These are phyloP conservation scores for Deuterostichococcus epilithicus DNA, from an alignment of 139 green algal species.

Conservation along the genomic window DNA sequence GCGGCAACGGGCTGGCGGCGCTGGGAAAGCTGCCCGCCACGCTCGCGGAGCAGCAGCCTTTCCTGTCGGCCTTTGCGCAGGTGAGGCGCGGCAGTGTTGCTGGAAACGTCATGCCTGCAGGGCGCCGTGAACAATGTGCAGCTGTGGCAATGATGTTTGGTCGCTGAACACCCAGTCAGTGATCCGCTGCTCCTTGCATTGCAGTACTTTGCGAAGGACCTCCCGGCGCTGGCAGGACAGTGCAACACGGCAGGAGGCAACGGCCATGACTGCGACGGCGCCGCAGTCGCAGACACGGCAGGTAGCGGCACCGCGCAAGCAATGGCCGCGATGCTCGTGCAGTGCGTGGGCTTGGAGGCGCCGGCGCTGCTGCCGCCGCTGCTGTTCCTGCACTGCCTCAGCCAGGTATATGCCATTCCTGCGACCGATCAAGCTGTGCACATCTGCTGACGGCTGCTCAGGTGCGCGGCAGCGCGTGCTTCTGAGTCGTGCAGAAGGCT, in stretches of 20 bases:
- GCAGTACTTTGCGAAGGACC: conserved; percentile 65
- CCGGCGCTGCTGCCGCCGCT: conserved; percentile 38
- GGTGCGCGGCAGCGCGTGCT: not conserved
- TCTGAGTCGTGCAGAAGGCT: no score
- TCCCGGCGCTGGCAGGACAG: conserved; percentile 16
- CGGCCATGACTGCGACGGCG: no score
- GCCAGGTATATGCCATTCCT: conserved; percentile 12
- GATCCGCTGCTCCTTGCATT: conserved; percentile 22
- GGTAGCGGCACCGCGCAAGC: not conserved
- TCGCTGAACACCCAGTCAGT: not conserved
- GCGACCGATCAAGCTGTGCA: not conserved
- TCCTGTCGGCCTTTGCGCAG: not conserved
- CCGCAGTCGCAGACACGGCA: not conserved
- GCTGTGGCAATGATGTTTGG: not conserved
- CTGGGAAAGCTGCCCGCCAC: not conserved
- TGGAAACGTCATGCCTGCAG: no score
- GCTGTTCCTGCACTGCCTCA: conserved; percentile 48
- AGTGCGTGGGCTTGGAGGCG: conserved; percentile 45
- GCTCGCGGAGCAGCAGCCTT: not conserved
- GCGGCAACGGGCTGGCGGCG: not conserved
- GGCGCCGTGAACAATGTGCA: no score
- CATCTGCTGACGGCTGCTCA: not conserved
- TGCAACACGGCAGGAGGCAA: no score
- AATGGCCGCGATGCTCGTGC: not conserved
- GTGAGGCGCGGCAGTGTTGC: not conserved